Percentiles rank a stretch among this genome's conserved stretches.
Conservation (phyloP, 768 basidiomycete genomes). For the Lentinula sp. region DNA sequence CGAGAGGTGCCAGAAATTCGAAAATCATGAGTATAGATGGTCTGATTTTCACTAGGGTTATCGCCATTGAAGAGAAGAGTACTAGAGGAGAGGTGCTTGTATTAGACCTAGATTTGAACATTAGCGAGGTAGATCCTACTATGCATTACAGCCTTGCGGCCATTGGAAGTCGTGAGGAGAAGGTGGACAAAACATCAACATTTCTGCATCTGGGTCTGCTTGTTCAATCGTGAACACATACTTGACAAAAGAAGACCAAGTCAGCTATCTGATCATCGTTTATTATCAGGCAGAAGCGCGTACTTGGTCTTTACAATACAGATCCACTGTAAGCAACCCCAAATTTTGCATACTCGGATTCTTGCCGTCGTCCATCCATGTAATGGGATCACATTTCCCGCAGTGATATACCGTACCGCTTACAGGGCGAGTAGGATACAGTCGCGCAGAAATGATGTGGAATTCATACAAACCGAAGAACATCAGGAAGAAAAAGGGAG, state of each 20-base stretch:
- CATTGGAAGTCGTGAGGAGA: conserved; percentile 13
- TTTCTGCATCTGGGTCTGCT: conserved; percentile 28
- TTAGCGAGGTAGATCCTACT: not conserved
- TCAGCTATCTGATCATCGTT: not conserved
- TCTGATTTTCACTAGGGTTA: conserved; percentile 11
- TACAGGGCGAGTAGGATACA: conserved; percentile 48
- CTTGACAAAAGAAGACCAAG: conserved; percentile 17
- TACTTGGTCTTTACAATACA: conserved; percentile 40
- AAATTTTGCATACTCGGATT: conserved; percentile 35
- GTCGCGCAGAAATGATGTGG: conserved; percentile 19
- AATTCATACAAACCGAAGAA: not conserved
- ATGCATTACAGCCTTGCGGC: conserved; percentile 22
- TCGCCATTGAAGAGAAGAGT: conserved; percentile 26
- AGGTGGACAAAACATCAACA: conserved; percentile 24
- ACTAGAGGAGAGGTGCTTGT: conserved; percentile 14
- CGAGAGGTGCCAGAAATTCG: conserved; percentile 23
- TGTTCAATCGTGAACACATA: conserved; percentile 37
- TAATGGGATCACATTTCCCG: conserved; percentile 33
- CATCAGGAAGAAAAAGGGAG: not conserved
- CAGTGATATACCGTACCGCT: conserved; percentile 36
- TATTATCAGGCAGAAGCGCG: not conserved
- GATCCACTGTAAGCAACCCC: conserved; percentile 36
- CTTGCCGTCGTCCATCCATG: conserved; percentile 44
- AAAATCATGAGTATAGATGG: conserved; percentile 50
- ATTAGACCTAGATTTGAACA: not conserved